These are phyloP conservation scores for Pseudopithomyces maydicus DNA, from an alignment of 2,329 filamentous ascomycete species.

Conservation along the genomic window DNA sequence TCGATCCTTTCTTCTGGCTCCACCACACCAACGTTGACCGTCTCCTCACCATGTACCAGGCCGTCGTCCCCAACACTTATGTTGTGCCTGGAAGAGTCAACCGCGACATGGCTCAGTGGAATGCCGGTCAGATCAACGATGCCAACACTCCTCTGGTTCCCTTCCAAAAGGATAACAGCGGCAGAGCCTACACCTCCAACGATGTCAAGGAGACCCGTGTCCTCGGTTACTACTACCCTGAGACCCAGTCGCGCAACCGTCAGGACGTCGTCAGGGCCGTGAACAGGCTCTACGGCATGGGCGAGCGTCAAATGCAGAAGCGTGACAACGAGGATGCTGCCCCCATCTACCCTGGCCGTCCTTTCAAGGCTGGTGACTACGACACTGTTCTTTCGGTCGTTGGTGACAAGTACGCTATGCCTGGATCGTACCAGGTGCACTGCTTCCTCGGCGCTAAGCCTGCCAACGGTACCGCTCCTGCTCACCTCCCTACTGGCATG, in stretches of 20 bases:
- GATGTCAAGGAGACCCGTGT: constrained; percentile 43
- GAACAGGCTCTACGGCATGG: constrained; percentile 42
- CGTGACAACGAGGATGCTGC: constrained; percentile 14
- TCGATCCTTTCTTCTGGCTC: constrained; percentile 69
- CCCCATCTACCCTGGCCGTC: constrained; percentile 35
- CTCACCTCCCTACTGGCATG: constrained; percentile 14
- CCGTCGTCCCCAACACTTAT: constrained; percentile 71
- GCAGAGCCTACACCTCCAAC: constrained; percentile 53
- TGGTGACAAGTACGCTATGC: constrained; percentile 41
- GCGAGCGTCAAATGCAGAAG: constrained; percentile 43
- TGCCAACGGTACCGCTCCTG: constrained; percentile 11
- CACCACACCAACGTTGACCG: constrained; percentile 47
- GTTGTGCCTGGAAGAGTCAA: constrained; percentile 54
- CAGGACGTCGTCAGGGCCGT: constrained; percentile 31
- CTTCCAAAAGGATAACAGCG: constrained; percentile 38
- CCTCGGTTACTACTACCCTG: constrained; percentile 50
- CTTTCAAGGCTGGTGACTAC: constrained; percentile 41
- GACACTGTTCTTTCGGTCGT: constrained; percentile 38
- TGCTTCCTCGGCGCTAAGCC: constrained; percentile 40
- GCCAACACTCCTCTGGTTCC: constrained; percentile 54
- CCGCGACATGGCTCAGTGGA: constrained; percentile 41
- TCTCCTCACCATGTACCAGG: constrained; percentile 77
- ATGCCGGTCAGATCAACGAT: constrained; percentile 56
- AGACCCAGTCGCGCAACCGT: constrained; percentile 32
- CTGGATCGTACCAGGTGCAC: constrained; percentile 43